A percentile compares a stretch with the other conserved stretches of the same genome.
phyloP scores from a whole-genome alignment of 495 filamentous ascomycete genomes.

The Cairneyella variabilis region DNA sequence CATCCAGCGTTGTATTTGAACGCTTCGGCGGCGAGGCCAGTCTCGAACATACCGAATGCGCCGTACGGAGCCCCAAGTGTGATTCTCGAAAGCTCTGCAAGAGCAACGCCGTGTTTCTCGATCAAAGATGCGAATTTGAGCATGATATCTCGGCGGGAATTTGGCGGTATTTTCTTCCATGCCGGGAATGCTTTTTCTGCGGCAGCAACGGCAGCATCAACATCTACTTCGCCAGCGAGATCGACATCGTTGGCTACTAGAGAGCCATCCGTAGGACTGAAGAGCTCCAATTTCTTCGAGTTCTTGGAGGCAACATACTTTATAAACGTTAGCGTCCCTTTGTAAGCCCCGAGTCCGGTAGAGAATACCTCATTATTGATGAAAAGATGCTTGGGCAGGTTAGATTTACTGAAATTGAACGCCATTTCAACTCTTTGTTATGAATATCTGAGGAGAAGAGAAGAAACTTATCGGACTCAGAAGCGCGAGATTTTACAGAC shows the following conservation, averaged over 20 bases:
- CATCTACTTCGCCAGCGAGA: slow-evolving; percentile 46
- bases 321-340: not conserved
- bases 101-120: slow-evolving; percentile 28
- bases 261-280: slow-evolving; percentile 37
- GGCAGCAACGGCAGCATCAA: slow-evolving; percentile 53
- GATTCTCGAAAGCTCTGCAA: slow-evolving; percentile 33
- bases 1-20: slow-evolving; percentile 40
- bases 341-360: not conserved
- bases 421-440: slow-evolving; percentile 4
- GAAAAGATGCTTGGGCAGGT: slow-evolving; percentile 38
- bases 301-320: slow-evolving; percentile 37
- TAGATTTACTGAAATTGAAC: slow-evolving; percentile 32
- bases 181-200: slow-evolving; percentile 67
- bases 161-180: slow-evolving; percentile 63
- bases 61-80: slow-evolving; percentile 33
- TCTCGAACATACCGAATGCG: slow-evolving; percentile 28
- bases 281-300: slow-evolving; percentile 34
- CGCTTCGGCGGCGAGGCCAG: slow-evolving; percentile 25
- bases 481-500: not conserved
- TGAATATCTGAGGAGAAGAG: not conserved
- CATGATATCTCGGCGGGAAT: slow-evolving; percentile 65
- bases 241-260: slow-evolving; percentile 43
- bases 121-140: slow-evolving; percentile 62
- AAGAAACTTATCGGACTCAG: not conserved
- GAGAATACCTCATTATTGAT: slow-evolving; percentile 38